Base-by-base conservation (phyloP, 2,329 filamentous ascomycete genomes). In the Ceratocystis destructans region DNA sequence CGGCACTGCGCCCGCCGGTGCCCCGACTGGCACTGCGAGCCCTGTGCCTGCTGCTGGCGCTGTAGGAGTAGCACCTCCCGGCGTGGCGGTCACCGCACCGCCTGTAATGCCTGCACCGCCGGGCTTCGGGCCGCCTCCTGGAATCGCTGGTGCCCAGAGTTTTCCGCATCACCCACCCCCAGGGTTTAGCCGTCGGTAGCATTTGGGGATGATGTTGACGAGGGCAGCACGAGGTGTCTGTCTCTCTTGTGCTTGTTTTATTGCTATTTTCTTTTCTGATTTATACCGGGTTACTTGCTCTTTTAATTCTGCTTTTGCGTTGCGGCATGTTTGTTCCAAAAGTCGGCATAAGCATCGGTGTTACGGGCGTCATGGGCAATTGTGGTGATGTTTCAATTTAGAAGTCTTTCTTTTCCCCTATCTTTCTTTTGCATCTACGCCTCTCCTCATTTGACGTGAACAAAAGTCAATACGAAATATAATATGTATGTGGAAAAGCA, bases 111-210 rank as follows among this genome's bases (percentile, higher is more conserved):
- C 65, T 22, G 20, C 61, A 31, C 59, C 59, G 20, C 50, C 67
- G 25, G 71, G 71, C 0, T 79, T 79, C 41, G 74, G 74, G 1
- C 75, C 76, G 57, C 76, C 77, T 5, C 70, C 72, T 1, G 78
- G 77, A 1, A 79, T 79, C 68, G 77, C 78, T 69, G 77, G 79
- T 10, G 78, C 78, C 17, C 78, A 78, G 7, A 78, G 78, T 31
- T 78, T 77, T 69, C 74, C 70, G 22, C 65, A 67, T 37, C 65
- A 67, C 46, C 66, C 66, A 44, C 66, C 69, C 20, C 70, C 71
- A 1, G 71, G 70, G 7, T 72, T 71, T 31, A 67, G 71, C 55
- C 72, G 74, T 41, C 73, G 76, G 67, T 77, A 53, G 31, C 45
- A 6, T 20, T 5, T 28, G 22, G n/a, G 10, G 37, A 8, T 46